Base-by-base conservation (phyloP, 179 eudicot genomes). In the Corrigiola litoralis region DNA sequence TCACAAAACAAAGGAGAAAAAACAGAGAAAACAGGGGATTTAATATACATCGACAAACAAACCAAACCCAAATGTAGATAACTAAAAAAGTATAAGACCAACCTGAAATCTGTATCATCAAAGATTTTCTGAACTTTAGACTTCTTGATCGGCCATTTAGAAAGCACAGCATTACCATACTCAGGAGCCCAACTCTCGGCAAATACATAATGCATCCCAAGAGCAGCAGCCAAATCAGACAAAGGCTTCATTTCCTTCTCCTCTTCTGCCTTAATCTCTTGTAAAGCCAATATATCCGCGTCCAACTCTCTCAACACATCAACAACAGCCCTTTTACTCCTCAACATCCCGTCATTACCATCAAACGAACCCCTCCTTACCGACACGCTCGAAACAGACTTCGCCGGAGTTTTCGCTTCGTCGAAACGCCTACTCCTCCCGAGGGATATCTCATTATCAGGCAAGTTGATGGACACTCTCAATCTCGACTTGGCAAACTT, bases 141-240 rank as follows among this genome's bases (percentile, higher is more conserved):
- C 13, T 70, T 67, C 73, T 77, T 89, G 20, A 91, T 91, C 29
- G 94, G 96, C 97, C 97, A 91, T 50, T 78, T 81, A 4, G 97
- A 86, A 52, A 91, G 65, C 6, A 91, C 78, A 12, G 96, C 97
- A 58, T 91, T 89, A 0, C 97, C 97, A 63, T 79, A 91, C 56
- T 91, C 96, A 8, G 97, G 97, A 5, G 97, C 97, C 97, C 97
- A 89, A 60, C 96, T 91, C 66, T 91, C 97, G 1, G 95, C 96
- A 75, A 91, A 91, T 0, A 85, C 97, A 70, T 83, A 91, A 70
- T 65, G 61, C 97, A 91, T 91, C 44, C 96, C 97, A 61, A 91
- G 46, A 49, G 85, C 96, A 24, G 28, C 60, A 0, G 97, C 96
- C 51, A 91, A 78, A 48, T 85, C 97, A 0, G 95, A 85, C 32